Conservation (phyloP, 2,329 filamentous ascomycete species). For the Akanthomyces dipterigenus region DNA sequence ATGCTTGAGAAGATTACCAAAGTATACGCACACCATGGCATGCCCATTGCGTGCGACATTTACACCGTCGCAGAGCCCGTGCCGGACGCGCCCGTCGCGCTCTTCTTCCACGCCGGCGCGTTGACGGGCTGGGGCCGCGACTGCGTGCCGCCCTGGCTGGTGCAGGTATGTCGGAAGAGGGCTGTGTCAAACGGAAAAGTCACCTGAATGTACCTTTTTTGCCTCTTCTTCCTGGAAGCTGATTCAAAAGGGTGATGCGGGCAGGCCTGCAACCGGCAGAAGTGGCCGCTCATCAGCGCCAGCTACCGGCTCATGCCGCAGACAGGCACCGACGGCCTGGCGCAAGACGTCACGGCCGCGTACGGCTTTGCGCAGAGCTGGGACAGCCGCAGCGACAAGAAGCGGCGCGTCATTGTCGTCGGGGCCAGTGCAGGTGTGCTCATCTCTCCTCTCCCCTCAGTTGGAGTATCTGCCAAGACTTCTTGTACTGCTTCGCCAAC, state of each 20-base stretch:
- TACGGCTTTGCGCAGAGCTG: constrained; percentile 25
- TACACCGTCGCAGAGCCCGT: constrained; percentile 22
- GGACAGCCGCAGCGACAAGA: constrained; percentile 6
- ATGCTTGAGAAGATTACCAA: constrained; percentile 24
- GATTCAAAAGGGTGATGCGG: not conserved
- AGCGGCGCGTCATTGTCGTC: constrained; percentile 24
- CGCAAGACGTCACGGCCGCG: constrained; percentile 25
- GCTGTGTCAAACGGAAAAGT: not conserved
- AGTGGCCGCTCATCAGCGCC: constrained; percentile 29
- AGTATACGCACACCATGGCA: constrained; percentile 24
- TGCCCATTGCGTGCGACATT: constrained; percentile 30
- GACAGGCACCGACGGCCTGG: constrained; percentile 20
- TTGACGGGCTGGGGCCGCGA: constrained; percentile 26
- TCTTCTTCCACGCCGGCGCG: constrained; percentile 32
- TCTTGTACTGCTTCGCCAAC: too few relatives aligned
- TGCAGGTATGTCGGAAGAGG: constrained; percentile 20
- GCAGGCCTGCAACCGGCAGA: constrained; percentile 22
- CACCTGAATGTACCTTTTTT: not conserved
- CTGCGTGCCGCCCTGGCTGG: constrained; percentile 30
- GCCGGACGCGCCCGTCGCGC: constrained; percentile 22
- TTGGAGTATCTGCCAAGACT: too few relatives aligned
- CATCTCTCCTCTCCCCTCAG: not conserved
- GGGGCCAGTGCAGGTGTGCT: constrained; percentile 28
- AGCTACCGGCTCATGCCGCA: constrained; percentile 31
- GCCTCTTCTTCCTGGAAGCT: not conserved